Percentiles rank a stretch among this genome's conserved stretches.
These are phyloP conservation scores for Amphibolis antarctica DNA, from an alignment of 106 monocot species.

Conservation along the genomic window DNA sequence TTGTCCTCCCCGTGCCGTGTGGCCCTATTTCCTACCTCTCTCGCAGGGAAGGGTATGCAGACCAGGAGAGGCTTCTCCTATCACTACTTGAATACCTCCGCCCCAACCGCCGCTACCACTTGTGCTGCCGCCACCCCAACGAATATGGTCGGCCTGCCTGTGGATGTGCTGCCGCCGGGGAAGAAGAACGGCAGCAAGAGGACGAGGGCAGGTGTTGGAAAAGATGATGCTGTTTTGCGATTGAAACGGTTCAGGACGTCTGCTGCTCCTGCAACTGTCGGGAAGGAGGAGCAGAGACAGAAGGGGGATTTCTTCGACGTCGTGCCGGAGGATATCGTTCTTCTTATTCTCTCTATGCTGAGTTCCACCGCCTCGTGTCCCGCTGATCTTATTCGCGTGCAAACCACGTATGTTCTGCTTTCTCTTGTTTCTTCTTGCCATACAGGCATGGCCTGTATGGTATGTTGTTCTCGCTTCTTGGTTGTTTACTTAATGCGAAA, in stretches of 20 bases:
- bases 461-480: not conserved
- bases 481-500: not conserved
- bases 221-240: not conserved
- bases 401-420: not conserved
- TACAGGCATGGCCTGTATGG: not conserved
- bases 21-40: not conserved
- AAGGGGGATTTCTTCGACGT: slow-evolving; percentile 26
- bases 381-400: not conserved
- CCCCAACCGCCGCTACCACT: not conserved
- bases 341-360: slow-evolving; percentile 36
- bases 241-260: not conserved
- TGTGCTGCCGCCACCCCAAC: too few relatives aligned
- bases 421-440: not conserved
- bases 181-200: not conserved
- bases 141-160: too few relatives aligned
- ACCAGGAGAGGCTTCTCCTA: slow-evolving; percentile 7
- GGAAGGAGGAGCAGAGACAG: slow-evolving; percentile 1
- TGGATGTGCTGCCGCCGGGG: not conserved
- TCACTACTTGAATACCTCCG: not conserved
- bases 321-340: slow-evolving; percentile 56
- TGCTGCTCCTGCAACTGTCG: not conserved
- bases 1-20: too few relatives aligned
- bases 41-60: not conserved
- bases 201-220: too few relatives aligned
- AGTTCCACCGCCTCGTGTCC: slow-evolving; percentile 32